phyloP scores from a whole-genome alignment of 306 rosid species.

The Quercus wislizeni region DNA sequence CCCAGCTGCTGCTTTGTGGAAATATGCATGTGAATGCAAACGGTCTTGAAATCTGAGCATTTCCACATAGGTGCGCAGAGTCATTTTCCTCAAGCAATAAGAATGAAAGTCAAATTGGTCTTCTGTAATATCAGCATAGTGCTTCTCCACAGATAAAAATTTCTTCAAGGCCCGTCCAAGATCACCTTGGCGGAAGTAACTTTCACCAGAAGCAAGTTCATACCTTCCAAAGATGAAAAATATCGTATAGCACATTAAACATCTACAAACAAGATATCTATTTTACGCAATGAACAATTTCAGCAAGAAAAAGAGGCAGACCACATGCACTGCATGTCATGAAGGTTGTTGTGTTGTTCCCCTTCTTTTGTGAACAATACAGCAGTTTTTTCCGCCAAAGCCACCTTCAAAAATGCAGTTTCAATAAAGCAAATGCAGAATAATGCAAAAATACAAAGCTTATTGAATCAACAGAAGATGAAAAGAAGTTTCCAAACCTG shows the following conservation, averaged over 20 bases:
- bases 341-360: slow-evolving; percentile 96
- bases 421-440: slow-evolving; percentile 16
- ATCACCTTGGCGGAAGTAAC: slow-evolving; percentile 92
- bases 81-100: slow-evolving; percentile 98
- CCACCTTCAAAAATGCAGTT: slow-evolving; percentile 48
- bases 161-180: slow-evolving; percentile 88
- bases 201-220: slow-evolving; percentile 96
- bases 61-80: slow-evolving; percentile 89
- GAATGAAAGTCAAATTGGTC: slow-evolving; percentile 99
- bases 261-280: slow-evolving; percentile 13
- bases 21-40: slow-evolving; percentile 87
- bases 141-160: slow-evolving; percentile 94
- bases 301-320: slow-evolving; percentile 35
- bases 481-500: slow-evolving; percentile 49
- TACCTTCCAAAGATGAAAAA: slow-evolving; percentile 56
- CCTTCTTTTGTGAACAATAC: slow-evolving; percentile 97
- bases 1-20: slow-evolving; percentile 96
- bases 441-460: slow-evolving; percentile 14
- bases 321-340: slow-evolving; percentile 99
- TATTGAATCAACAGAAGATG: slow-evolving; percentile 4
- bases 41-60: slow-evolving; percentile 98
- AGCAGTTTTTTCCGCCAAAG: slow-evolving; percentile 97
- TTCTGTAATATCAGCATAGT: slow-evolving; percentile 93
- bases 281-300: slow-evolving; percentile 14
- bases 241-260: slow-evolving; percentile 14